These are phyloP conservation scores for Cyberlindnera maritima DNA, from an alignment of 805 yeast genomes.

Conservation along the genomic window DNA sequence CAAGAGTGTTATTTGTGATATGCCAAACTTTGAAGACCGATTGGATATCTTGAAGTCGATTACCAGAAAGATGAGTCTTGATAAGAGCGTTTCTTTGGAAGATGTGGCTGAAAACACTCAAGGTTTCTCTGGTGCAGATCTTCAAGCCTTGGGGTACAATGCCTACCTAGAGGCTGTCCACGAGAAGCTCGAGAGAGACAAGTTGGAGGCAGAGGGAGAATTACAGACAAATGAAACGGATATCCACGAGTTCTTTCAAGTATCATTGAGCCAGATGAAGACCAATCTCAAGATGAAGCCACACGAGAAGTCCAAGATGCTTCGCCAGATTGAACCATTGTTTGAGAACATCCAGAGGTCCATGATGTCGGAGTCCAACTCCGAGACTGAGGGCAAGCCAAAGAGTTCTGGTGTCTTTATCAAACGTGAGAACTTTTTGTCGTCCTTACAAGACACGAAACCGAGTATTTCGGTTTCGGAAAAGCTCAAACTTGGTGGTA, in stretches of 20 bases:
- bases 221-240: slow-evolving; percentile 12
- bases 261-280: slow-evolving; percentile 28
- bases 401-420: slow-evolving; percentile 41
- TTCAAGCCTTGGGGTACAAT: slow-evolving; percentile 88
- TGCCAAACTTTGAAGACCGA: slow-evolving; percentile 73
- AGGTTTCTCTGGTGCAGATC: slow-evolving; percentile 92
- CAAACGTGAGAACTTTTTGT: slow-evolving; percentile 50
- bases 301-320: slow-evolving; percentile 38
- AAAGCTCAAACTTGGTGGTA: slow-evolving; percentile 52
- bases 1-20: slow-evolving; percentile 84
- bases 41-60: slow-evolving; percentile 65
- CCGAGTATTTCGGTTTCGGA: slow-evolving; percentile 86
- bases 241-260: slow-evolving; percentile 41
- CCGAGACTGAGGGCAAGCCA: slow-evolving; percentile 4
- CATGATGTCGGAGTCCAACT: not conserved
- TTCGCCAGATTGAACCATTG: slow-evolving; percentile 42
- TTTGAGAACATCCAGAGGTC: slow-evolving; percentile 21
- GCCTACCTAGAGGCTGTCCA: slow-evolving; percentile 88
- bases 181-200: slow-evolving; percentile 52
- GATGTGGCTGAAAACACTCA: slow-evolving; percentile 56
- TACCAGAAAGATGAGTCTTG: slow-evolving; percentile 57
- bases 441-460: slow-evolving; percentile 72
- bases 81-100: slow-evolving; percentile 46
- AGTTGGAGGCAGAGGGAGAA: slow-evolving; percentile 29
- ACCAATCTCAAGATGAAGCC: slow-evolving; percentile 30